These are phyloP conservation scores for Hirschfeldia incana DNA, from an alignment of 345 rosid genomes.

Conservation along the genomic window DNA sequence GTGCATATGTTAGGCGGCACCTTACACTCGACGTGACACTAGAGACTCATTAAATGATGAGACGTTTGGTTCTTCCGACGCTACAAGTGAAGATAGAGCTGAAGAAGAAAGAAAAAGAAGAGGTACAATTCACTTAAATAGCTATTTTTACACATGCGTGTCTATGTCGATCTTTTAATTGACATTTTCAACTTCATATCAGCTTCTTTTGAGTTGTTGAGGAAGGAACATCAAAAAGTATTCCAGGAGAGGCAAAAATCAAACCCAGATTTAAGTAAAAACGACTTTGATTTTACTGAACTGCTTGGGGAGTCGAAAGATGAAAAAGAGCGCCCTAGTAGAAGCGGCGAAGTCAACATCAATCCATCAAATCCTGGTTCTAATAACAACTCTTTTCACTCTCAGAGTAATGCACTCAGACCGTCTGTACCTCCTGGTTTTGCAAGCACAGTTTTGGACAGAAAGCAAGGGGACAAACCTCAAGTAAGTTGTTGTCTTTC, in stretches of 20 bases:
- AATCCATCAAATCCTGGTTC: conserved; percentile 36
- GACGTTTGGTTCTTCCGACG: conserved; percentile 91
- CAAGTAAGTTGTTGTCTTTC: conserved; percentile 40
- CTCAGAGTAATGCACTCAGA: conserved; percentile 62
- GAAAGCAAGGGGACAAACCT: conserved; percentile 52
- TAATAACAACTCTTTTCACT: conserved; percentile 43
- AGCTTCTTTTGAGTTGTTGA: conserved; percentile 93
- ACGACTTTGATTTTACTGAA: conserved; percentile 61
- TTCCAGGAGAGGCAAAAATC: conserved; percentile 77
- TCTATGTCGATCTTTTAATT: conserved; percentile 19
- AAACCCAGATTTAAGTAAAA: conserved; percentile 57
- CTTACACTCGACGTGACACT: conserved; percentile 64
- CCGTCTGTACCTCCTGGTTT: conserved; percentile 99
- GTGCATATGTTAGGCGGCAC: conserved; percentile 63
- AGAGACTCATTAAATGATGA: conserved; percentile 81
- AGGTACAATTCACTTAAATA: conserved; percentile 49
- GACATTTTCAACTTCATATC: conserved; percentile 33
- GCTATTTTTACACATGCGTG: conserved; percentile 9
- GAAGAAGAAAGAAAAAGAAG: conserved; percentile 97
- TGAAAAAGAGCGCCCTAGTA: conserved; percentile 49
- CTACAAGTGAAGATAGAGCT: conserved; percentile 75
- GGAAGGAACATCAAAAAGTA: conserved; percentile 89
- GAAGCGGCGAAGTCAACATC: conserved; percentile 43
- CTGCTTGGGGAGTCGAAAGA: conserved; percentile 64
- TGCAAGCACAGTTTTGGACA: conserved; percentile 51